These are phyloP conservation scores for Apiospora sp. DNA, from an alignment of 2,329 filamentous ascomycete genomes.

Conservation along the genomic window DNA sequence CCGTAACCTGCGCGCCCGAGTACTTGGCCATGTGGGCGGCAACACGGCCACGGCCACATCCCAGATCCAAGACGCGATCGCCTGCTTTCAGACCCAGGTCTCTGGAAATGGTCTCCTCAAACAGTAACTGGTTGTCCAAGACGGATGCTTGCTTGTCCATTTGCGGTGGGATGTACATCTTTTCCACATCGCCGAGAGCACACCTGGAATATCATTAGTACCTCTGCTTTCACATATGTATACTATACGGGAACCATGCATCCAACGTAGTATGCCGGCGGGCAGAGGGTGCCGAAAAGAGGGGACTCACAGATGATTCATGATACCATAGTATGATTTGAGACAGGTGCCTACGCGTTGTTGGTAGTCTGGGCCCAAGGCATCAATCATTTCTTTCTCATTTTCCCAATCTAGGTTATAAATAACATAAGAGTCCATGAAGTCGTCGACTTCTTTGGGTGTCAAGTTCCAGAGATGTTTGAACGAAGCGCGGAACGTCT, in stretches of 20 bases:
- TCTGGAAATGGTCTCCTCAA: constrained; percentile 58
- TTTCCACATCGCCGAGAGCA: constrained; percentile 63
- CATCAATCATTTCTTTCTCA: constrained; percentile 55
- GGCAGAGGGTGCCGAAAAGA: not conserved
- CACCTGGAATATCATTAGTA: constrained; percentile 33
- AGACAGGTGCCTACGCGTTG: constrained; percentile 59
- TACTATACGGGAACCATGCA: not conserved
- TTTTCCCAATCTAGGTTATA: constrained; percentile 64
- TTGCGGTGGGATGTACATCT: constrained; percentile 64
- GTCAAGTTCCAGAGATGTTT: constrained; percentile 57
- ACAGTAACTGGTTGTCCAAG: constrained; percentile 60
- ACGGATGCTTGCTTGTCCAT: constrained; percentile 59
- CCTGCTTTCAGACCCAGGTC: constrained; percentile 55
- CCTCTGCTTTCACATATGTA: not conserved
- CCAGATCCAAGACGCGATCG: constrained; percentile 58
- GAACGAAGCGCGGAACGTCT: constrained; percentile 59
- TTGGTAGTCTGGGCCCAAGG: constrained; percentile 57
- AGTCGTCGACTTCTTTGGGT: constrained; percentile 60
- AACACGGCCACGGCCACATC: constrained; percentile 61
- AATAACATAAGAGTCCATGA: constrained; percentile 64
- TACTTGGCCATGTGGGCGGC: constrained; percentile 61
- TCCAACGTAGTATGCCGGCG: not conserved
- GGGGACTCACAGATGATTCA: constrained; percentile 56
- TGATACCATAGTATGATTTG: constrained; percentile 59
- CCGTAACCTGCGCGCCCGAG: constrained; percentile 56